phyloP scores from a whole-genome alignment of 2,329 filamentous ascomycete genomes.

The Teratosphaeria zuluensis region DNA sequence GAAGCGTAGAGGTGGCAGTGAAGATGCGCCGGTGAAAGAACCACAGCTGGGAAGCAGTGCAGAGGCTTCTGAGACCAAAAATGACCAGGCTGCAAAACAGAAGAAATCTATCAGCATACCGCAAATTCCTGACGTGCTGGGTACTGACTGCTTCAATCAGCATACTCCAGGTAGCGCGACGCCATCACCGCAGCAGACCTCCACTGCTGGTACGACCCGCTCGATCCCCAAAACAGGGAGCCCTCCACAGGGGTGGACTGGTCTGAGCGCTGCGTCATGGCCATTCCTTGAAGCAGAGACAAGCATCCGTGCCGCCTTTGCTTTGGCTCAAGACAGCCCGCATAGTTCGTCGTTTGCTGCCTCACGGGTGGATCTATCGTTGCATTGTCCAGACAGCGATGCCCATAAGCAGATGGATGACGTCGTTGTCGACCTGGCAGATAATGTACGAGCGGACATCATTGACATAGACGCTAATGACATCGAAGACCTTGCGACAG shows the following conservation, averaged over 20 bases:
- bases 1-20: not conserved
- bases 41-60: not conserved
- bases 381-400: conserved; percentile 46
- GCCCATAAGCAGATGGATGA: conserved; percentile 45
- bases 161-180: not conserved
- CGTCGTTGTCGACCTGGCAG: conserved; percentile 55
- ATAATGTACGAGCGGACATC: conserved; percentile 54
- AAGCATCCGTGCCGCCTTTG: conserved; percentile 14
- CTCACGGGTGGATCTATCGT: conserved; percentile 20
- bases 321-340: conserved; percentile 7
- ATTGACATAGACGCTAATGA: conserved; percentile 60
- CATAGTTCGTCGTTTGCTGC: conserved; percentile 14
- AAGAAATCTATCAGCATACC: not conserved
- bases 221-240: not conserved
- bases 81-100: not conserved
- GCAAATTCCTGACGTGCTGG: not conserved
- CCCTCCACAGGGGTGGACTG: not conserved
- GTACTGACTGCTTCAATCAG: not conserved
- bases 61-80: not conserved
- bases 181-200: not conserved
- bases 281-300: conserved; percentile 19
- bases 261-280: conserved; percentile 4
- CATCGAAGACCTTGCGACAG: conserved; percentile 58
- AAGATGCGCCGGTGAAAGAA: not conserved
- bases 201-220: not conserved